These are phyloP conservation scores for Anacardium occidentale DNA, from an alignment of 345 rosid species.

Conservation along the genomic window DNA sequence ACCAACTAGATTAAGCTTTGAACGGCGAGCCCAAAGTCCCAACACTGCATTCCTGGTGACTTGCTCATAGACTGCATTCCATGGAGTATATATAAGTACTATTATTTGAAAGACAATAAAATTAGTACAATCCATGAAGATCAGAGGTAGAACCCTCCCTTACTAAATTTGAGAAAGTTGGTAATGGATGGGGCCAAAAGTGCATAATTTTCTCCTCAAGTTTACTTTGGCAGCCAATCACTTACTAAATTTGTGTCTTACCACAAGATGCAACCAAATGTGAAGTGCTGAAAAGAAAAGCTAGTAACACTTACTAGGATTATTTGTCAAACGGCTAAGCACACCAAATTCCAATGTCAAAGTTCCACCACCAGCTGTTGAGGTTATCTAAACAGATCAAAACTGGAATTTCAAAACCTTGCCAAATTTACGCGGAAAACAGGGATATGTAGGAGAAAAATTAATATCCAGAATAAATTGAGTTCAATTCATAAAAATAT, in stretches of 20 bases:
- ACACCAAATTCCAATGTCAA: slow-evolving; percentile 93
- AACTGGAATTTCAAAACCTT: slow-evolving; percentile 16
- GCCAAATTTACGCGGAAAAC: slow-evolving; percentile 6
- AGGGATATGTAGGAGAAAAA: background rate
- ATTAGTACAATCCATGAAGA: too few species aligned
- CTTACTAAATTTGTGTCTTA: background rate
- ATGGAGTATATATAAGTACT: slow-evolving; percentile 3
- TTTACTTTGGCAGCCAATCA: background rate
- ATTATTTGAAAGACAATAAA: background rate
- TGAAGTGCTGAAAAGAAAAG: background rate
- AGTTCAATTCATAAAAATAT: slow-evolving; percentile 4
- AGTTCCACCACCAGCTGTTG: slow-evolving; percentile 99
- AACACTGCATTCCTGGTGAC: slow-evolving; percentile 90
- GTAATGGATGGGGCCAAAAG: background rate
- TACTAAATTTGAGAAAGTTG: background rate
- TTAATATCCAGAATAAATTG: background rate
- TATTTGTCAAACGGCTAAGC: slow-evolving; percentile 88
- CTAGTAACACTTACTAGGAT: slow-evolving; percentile 64
- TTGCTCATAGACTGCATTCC: slow-evolving; percentile 79
- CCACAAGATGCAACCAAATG: background rate
- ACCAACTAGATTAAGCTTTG: slow-evolving; percentile 86
- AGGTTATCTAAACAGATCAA: slow-evolving; percentile 66
- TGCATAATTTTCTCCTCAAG: background rate
- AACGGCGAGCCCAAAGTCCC: slow-evolving; percentile 96
- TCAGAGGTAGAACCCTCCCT: background rate